phyloP scores from a whole-genome alignment of 805 yeast species.

The Suhomyces pyralidae region DNA sequence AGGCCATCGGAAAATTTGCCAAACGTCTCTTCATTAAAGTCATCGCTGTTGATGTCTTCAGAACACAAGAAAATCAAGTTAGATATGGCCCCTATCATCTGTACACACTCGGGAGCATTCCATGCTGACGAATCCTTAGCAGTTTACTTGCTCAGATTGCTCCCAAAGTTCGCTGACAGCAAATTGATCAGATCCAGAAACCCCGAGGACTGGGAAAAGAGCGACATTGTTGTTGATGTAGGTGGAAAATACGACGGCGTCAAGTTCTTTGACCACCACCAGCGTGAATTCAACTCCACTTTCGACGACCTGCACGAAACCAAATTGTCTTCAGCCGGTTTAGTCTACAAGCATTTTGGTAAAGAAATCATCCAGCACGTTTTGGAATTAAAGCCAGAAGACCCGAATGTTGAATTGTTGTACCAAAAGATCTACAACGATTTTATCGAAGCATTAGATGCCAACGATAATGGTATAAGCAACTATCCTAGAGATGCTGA shows the following conservation, averaged over 20 bases:
- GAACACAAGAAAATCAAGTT: slow-evolving; percentile 19
- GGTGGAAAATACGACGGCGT: slow-evolving; percentile 84
- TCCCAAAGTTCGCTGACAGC: slow-evolving; percentile 68
- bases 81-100: slow-evolving; percentile 52
- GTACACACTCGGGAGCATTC: slow-evolving; percentile 91
- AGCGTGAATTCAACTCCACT: slow-evolving; percentile 79
- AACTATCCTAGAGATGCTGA: slow-evolving; percentile 56
- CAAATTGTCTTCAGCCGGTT: slow-evolving; percentile 89
- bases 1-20: neutral
- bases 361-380: slow-evolving; percentile 59
- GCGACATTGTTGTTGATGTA: slow-evolving; percentile 94
- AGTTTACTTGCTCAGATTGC: slow-evolving; percentile 71
- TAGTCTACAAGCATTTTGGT: slow-evolving; percentile 85
- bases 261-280: slow-evolving; percentile 94
- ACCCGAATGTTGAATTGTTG: slow-evolving; percentile 54
- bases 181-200: slow-evolving; percentile 79
- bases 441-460: slow-evolving; percentile 89
- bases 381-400: slow-evolving; percentile 37
- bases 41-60: slow-evolving; percentile 14
- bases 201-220: slow-evolving; percentile 73
- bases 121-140: slow-evolving; percentile 98
- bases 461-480: slow-evolving; percentile 90
- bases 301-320: slow-evolving; percentile 65
- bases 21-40: neutral
- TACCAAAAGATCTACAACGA: slow-evolving; percentile 79